These are phyloP conservation scores for Talaromyces sp. DNA, from an alignment of 2,329 filamentous ascomycete genomes.

Conservation along the genomic window DNA sequence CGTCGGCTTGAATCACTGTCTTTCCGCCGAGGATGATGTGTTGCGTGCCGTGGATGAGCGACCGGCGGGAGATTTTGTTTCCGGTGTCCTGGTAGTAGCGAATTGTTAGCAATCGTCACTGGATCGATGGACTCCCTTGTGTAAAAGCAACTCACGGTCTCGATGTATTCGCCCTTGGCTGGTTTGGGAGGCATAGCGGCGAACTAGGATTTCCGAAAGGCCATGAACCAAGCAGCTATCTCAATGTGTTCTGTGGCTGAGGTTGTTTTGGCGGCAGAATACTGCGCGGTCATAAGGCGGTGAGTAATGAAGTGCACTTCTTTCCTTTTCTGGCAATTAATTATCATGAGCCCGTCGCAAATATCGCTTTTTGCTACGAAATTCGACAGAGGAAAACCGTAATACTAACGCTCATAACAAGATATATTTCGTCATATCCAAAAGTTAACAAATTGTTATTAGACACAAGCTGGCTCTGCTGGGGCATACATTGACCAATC, in stretches of 20 bases:
- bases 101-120: neutral
- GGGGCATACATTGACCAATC: no score
- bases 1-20: constrained; percentile 92
- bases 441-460: neutral
- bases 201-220: neutral
- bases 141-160: constrained; percentile 61
- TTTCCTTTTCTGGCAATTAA: neutral
- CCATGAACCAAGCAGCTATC: neutral
- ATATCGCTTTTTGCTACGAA: neutral
- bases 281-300: neutral
- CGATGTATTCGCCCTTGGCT: constrained; percentile 88
- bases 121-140: constrained; percentile 8
- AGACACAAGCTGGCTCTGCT: no score
- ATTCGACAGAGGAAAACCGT: neutral
- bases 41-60: constrained; percentile 86
- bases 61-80: constrained; percentile 94
- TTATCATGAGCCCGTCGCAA: neutral
- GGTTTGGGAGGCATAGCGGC: constrained; percentile 65
- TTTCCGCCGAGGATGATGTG: constrained; percentile 97
- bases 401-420: neutral
- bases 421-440: neutral
- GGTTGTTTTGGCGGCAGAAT: neutral
- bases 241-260: neutral
- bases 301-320: neutral
- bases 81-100: constrained; percentile 70